These are phyloP conservation scores for Suillus plorans DNA, from an alignment of 768 basidiomycete genomes.

Conservation along the genomic window DNA sequence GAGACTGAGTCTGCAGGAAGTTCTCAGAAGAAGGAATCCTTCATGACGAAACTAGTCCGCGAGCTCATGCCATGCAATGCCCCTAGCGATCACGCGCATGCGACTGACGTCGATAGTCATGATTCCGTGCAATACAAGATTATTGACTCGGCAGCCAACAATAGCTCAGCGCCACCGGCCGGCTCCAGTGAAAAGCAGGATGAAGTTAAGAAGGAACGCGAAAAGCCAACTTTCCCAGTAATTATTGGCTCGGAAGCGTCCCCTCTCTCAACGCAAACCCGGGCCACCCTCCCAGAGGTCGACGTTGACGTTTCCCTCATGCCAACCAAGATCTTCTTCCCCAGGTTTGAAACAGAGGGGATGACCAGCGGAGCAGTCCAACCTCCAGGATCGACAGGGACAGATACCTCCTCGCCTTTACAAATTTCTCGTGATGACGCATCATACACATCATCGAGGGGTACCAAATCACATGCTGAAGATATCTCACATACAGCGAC, in stretches of 20 bases:
- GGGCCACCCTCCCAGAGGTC: constrained; percentile 21
- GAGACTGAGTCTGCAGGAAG: constrained; percentile 23
- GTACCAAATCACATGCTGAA: constrained; percentile 12
- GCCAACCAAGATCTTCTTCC: constrained; percentile 40
- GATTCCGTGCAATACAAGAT: not conserved
- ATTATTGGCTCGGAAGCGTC: not conserved
- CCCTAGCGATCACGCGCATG: constrained; percentile 34
- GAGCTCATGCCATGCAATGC: constrained; percentile 57
- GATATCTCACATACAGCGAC: not conserved
- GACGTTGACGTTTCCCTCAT: constrained; percentile 37
- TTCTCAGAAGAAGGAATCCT: constrained; percentile 35
- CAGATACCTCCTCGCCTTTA: constrained; percentile 6
- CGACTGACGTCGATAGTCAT: constrained; percentile 30
- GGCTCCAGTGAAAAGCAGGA: constrained; percentile 12
- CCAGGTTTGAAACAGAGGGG: constrained; percentile 73
- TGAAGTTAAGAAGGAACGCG: constrained; percentile 30
- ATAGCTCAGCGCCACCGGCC: constrained; percentile 12
- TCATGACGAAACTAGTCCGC: constrained; percentile 51
- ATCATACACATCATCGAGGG: constrained; percentile 7
- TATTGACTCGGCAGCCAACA: not conserved
- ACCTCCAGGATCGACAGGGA: constrained; percentile 72
- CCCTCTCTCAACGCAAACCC: constrained; percentile 12
- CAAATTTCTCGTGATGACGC: not conserved
- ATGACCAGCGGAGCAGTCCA: constrained; percentile 88
- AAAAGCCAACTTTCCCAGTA: constrained; percentile 22